Base-by-base conservation (phyloP, 257 asterid species). In the Phtheirospermum japonicum region DNA sequence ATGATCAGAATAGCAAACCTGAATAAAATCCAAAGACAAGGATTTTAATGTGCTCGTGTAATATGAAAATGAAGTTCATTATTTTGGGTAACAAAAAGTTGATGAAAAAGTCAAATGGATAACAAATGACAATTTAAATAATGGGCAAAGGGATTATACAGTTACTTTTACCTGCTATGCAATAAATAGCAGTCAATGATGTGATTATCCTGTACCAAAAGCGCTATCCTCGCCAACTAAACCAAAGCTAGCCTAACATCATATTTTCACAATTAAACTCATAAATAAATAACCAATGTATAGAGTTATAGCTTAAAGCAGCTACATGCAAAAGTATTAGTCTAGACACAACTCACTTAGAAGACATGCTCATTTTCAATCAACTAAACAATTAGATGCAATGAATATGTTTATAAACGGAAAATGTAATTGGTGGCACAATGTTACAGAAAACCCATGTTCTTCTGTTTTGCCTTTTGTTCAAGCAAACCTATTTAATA, bases 1-100 rank as follows among this genome's bases (percentile, higher is more conserved):
- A 75, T 92, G 99, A 50, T 97, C 99, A 51, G 99, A 92, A 75
- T 97, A 92, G 83, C 99, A 84, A 50, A 89, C 99, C 99, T 92
- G 75, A 62, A 73, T 32, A 75, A 45, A 61, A 68, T 70, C 61
- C 75, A 76, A 71, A 65, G 63, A 16, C n/a, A 58, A 67, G 53
- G 53, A 64, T 56, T 20, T 28, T 57, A 39, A 54, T 13, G n/a
- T 36, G 54, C 59, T 20, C 10, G 54, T 45, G 48, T 11, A 31
- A 62, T 57, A 57, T 49, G 74, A 54, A 65, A 68, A 61, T 12
- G 69, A 56, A 57, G 51, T 46, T 31, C 61, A 49, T 43, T 51
- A 30, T n/a, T 65, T 72, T 68, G 12, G 61, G 20, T 8, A 39
- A 63, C 34, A 55, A 34, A 56, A 42, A 40, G 59, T 12, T 2